Conservation (phyloP, 805 yeast genomes). For the Saccharomyces cerevisiae region DNA sequence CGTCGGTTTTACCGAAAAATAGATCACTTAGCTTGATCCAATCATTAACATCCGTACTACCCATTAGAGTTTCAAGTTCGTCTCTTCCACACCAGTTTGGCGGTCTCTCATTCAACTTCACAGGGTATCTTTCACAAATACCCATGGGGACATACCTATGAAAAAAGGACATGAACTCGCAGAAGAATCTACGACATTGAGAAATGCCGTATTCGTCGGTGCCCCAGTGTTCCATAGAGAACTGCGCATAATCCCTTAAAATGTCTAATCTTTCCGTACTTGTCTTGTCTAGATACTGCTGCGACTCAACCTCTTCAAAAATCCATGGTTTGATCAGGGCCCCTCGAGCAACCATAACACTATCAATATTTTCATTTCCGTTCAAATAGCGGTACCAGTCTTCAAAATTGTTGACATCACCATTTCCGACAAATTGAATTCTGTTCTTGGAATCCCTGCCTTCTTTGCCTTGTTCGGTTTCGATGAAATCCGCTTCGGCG, state of each 20-base stretch:
- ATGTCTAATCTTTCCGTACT: constrained; percentile 83
- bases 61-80: constrained; percentile 84
- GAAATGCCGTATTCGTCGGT: constrained; percentile 91
- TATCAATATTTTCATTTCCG: constrained; percentile 62
- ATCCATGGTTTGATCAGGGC: constrained; percentile 98
- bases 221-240: constrained; percentile 95
- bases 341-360: constrained; percentile 96
- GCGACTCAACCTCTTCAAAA: constrained; percentile 86
- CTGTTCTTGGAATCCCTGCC: constrained; percentile 42
- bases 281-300: constrained; percentile 83
- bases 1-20: constrained; percentile 84
- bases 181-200: constrained; percentile 78
- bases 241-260: constrained; percentile 58
- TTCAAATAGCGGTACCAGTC: constrained; percentile 76
- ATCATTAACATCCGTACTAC: constrained; percentile 76
- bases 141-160: constrained; percentile 94
- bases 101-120: constrained; percentile 86
- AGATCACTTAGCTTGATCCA: constrained; percentile 95
- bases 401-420: constrained; percentile 78
- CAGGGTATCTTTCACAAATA: constrained; percentile 78
- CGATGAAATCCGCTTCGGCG: constrained; percentile 45
- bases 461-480: constrained; percentile 59
- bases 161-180: constrained; percentile 90
- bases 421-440: constrained; percentile 87
- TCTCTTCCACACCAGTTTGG: constrained; percentile 89